These are phyloP conservation scores for Singerocomus inundabilis DNA, from an alignment of 1,284 basidiomycete genomes.

Conservation along the genomic window DNA sequence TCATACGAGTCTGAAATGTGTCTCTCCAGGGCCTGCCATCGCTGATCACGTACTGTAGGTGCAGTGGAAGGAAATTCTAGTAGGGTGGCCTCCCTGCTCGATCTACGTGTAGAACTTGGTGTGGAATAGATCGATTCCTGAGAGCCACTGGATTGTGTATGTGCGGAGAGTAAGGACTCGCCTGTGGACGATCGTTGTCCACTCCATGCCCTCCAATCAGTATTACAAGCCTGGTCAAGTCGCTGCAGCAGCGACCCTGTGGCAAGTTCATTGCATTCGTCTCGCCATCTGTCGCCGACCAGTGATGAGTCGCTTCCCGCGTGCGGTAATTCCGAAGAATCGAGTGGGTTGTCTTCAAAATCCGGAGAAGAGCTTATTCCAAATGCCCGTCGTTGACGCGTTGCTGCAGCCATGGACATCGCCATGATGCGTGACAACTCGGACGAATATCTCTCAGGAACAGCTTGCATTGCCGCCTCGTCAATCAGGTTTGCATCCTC, in stretches of 20 bases:
- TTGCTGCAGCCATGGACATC: conserved; percentile 40
- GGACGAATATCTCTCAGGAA: conserved; percentile 24
- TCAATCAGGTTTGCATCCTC: conserved; percentile 8
- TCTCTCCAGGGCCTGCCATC: conserved; percentile 26
- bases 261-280: conserved; percentile 39
- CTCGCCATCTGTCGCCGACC: conserved; percentile 43
- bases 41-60: conserved; percentile 11
- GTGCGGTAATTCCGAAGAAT: conserved; percentile 36
- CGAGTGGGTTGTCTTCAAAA: conserved; percentile 22
- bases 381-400: conserved; percentile 45
- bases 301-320: conserved; percentile 51
- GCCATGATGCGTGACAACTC: conserved; percentile 39
- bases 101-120: conserved; percentile 15
- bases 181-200: conserved; percentile 7
- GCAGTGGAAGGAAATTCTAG: conserved; percentile 11
- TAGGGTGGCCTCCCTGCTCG: conserved; percentile 4
- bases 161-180: conserved; percentile 11
- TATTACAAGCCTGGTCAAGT: conserved; percentile 30
- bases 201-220: conserved; percentile 3
- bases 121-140: conserved; percentile 26
- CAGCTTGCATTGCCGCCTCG: neutral
- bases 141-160: conserved; percentile 20
- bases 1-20: conserved; percentile 38
- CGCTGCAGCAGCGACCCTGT: conserved; percentile 54
- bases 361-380: conserved; percentile 44